phyloP scores from a whole-genome alignment of 2,329 filamentous ascomycete genomes.

The Cercospora zeina region DNA sequence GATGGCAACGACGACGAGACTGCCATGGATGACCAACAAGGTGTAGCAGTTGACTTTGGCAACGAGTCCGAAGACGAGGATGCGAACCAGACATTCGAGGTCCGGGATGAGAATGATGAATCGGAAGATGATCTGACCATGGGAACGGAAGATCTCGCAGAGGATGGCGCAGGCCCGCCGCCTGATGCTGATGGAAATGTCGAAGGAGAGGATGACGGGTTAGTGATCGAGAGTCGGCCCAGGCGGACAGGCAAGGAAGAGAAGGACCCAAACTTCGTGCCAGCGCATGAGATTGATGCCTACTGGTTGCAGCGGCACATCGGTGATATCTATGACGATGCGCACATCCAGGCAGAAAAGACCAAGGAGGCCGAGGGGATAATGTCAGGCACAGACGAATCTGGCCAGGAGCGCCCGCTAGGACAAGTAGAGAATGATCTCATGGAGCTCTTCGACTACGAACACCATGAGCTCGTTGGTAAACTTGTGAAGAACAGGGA shows the following conservation, averaged over 20 bases:
- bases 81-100: conserved; percentile 76
- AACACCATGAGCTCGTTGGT: conserved; percentile 88
- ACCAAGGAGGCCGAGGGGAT: conserved; percentile 80
- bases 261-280: conserved; percentile 61
- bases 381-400: conserved; percentile 69
- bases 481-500: conserved; percentile 89
- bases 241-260: conserved; percentile 51
- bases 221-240: conserved; percentile 74
- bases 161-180: conserved; percentile 50
- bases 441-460: conserved; percentile 97
- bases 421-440: conserved; percentile 97
- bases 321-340: conserved; percentile 82
- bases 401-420: conserved; percentile 78
- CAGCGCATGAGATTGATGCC: conserved; percentile 89
- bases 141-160: conserved; percentile 40
- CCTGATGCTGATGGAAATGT: conserved; percentile 51
- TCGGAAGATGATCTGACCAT: conserved; percentile 67
- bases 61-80: conserved; percentile 81
- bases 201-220: conserved; percentile 72
- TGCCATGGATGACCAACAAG: conserved; percentile 90
- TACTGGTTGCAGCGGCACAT: conserved; percentile 97
- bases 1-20: conserved; percentile 65
- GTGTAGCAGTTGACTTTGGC: conserved; percentile 96
- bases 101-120: conserved; percentile 75
- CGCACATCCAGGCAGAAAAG: conserved; percentile 91